Conservation (phyloP, 2,329 filamentous ascomycete genomes). For the Raffaelea deltoideospora region DNA sequence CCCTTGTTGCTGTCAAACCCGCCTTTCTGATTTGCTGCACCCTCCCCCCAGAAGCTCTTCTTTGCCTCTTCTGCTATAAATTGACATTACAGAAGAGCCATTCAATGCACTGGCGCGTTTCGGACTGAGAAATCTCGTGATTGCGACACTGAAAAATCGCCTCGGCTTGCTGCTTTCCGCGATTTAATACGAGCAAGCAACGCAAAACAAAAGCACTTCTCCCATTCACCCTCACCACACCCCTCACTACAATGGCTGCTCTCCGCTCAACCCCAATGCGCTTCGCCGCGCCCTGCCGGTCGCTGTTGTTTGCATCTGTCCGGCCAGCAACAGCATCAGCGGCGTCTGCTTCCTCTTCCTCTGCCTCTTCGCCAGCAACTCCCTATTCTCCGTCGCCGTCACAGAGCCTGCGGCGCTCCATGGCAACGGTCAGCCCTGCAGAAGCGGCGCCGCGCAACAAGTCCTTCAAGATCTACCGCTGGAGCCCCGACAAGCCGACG, state of each 20-base stretch:
- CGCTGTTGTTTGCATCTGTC: conserved; percentile 8
- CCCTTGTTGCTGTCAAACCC: not conserved
- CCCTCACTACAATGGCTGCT: conserved; percentile 35
- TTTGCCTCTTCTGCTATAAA: too few relatives aligned
- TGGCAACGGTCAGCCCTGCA: conserved; percentile 34
- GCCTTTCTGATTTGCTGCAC: not conserved
- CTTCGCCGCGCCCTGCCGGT: conserved; percentile 25
- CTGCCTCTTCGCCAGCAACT: not conserved
- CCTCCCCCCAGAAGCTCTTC: not conserved
- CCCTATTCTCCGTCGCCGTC: not conserved
- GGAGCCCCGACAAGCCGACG: conserved; percentile 85
- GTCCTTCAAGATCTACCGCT: conserved; percentile 97
- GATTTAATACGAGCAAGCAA: not conserved
- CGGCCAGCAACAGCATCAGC: conserved; percentile 21
- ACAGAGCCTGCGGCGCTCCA: conserved; percentile 31
- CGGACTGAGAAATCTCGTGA: too few relatives aligned
- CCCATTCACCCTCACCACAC: not conserved
- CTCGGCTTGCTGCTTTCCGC: not conserved
- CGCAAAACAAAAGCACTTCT: not conserved
- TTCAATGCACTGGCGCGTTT: too few relatives aligned
- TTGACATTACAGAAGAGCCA: too few relatives aligned
- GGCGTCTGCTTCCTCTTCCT: conserved; percentile 12
- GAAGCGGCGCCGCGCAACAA: conserved; percentile 59
- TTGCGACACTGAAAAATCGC: too few relatives aligned
- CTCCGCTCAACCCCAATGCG: conserved; percentile 42